A percentile compares a stretch with the other conserved stretches of the same genome.
These are phyloP conservation scores for Myrica gale DNA, from an alignment of 306 rosid species.

Conservation along the genomic window DNA sequence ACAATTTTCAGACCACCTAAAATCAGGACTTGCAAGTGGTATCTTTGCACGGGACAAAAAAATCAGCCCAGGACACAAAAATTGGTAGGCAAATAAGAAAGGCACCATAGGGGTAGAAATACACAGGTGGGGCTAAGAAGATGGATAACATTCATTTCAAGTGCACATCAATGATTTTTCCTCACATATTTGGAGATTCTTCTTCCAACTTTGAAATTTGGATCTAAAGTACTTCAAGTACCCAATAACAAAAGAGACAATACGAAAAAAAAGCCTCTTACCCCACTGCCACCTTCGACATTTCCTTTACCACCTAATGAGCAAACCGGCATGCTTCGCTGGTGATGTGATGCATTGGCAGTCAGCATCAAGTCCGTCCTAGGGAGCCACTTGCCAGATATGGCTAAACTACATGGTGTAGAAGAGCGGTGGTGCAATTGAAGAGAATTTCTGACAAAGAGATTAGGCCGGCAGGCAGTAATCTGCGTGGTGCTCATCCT, in stretches of 20 bases:
- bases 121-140: background rate
- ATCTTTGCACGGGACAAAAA: background rate
- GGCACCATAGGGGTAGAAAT: background rate
- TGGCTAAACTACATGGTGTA: slow-evolving; percentile 17
- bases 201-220: slow-evolving; percentile 8
- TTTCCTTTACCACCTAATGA: slow-evolving; percentile 55
- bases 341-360: slow-evolving; percentile 22
- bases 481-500: slow-evolving; percentile 44
- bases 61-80: background rate
- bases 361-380: slow-evolving; percentile 15
- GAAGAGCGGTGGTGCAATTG: slow-evolving; percentile 20
- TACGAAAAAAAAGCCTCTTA: slow-evolving; percentile 20
- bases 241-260: slow-evolving; percentile 5
- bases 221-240: background rate
- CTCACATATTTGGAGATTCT: slow-evolving; percentile 3
- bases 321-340: slow-evolving; percentile 41
- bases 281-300: slow-evolving; percentile 47
- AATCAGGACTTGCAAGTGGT: background rate
- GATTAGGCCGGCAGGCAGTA: slow-evolving; percentile 28
- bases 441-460: slow-evolving; percentile 16
- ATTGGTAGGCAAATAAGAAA: background rate
- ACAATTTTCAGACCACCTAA: background rate
- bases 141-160: background rate
- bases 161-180: background rate
- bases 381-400: slow-evolving; percentile 18